Percentiles rank a stretch among this genome's conserved stretches.
phyloP scores from a whole-genome alignment of 1,139 yeast species.

The Saccharomyces hybrid region DNA sequence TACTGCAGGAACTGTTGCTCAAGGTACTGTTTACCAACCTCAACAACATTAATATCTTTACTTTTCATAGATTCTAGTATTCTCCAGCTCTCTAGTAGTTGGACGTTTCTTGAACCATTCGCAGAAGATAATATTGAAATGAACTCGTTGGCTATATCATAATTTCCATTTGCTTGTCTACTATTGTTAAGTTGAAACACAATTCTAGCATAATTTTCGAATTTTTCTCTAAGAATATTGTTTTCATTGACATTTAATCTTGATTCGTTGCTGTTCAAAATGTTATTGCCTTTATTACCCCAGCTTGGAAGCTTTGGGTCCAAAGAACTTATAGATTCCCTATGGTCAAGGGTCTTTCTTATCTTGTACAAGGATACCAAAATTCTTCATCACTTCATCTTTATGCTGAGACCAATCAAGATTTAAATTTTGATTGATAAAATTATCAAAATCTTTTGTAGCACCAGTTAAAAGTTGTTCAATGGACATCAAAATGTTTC shows the following conservation, averaged over 20 bases:
- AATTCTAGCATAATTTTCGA: slow-evolving; percentile 66
- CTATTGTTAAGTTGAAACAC: slow-evolving; percentile 64
- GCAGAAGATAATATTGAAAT: slow-evolving; percentile 31
- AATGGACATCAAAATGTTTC: slow-evolving; percentile 70
- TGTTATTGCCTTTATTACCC: slow-evolving; percentile 28
- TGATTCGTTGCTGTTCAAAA: slow-evolving; percentile 31
- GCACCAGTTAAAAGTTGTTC: slow-evolving; percentile 73
- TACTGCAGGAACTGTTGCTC: slow-evolving; percentile 73
- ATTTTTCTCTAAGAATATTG: slow-evolving; percentile 44
- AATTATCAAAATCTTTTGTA: slow-evolving; percentile 74
- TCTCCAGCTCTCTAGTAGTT: slow-evolving; percentile 58
- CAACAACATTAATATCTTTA: slow-evolving; percentile 36
- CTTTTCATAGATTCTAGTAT: slow-evolving; percentile 35
- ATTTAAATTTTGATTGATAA: slow-evolving; percentile 62
- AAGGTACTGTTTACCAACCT: slow-evolving; percentile 52
- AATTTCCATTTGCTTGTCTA: slow-evolving; percentile 42
- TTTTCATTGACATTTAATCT: slow-evolving; percentile 38
- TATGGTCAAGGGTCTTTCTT: slow-evolving; percentile 31
- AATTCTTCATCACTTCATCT: slow-evolving; percentile 60
- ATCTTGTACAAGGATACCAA: slow-evolving; percentile 39
- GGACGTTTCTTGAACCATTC: slow-evolving; percentile 52
- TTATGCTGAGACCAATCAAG: slow-evolving; percentile 80
- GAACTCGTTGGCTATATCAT: slow-evolving; percentile 32
- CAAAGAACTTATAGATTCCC: neutral
- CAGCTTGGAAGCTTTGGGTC: slow-evolving; percentile 31